Evolutionary conservation across 2,329 filamentous ascomycete genomes (phyloP).

Genomic region (Botrytis squamosa): DNA sequence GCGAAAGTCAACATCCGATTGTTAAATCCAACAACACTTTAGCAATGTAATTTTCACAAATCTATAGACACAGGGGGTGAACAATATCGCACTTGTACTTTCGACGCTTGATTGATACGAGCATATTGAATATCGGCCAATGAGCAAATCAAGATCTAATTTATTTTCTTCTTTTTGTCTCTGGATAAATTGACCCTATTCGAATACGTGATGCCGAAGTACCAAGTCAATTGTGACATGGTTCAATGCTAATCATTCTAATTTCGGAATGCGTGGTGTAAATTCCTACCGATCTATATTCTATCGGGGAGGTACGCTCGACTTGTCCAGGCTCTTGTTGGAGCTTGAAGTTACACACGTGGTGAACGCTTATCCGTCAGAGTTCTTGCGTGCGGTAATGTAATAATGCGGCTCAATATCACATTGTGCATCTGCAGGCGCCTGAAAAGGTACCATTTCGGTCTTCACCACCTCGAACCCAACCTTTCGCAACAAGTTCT

Average conservation of each 20-base stretch:
- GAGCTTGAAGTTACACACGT: neutral
- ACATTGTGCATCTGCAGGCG: neutral
- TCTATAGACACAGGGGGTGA: neutral
- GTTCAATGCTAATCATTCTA: neutral
- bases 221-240: neutral
- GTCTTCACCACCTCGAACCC: constrained; percentile 10
- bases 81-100: neutral
- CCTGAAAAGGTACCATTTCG: constrained; percentile 1
- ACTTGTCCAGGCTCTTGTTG: too few species aligned
- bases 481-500: constrained; percentile 5
- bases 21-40: neutral
- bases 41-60: neutral
- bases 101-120: neutral
- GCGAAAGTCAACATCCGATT: neutral
- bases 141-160: too few species aligned
- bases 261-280: neutral
- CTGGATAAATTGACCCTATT: too few species aligned
- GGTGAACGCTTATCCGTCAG: neutral
- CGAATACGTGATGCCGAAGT: neutral
- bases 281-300: neutral
- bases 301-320: neutral
- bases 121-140: neutral
- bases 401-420: constrained; percentile 17
- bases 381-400: neutral
- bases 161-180: neutral